Percentiles rank a stretch among this genome's conserved stretches.
Evolutionary conservation across 495 filamentous ascomycete species (phyloP).

Genomic region (Talaromyces trachyspermus): DNA sequence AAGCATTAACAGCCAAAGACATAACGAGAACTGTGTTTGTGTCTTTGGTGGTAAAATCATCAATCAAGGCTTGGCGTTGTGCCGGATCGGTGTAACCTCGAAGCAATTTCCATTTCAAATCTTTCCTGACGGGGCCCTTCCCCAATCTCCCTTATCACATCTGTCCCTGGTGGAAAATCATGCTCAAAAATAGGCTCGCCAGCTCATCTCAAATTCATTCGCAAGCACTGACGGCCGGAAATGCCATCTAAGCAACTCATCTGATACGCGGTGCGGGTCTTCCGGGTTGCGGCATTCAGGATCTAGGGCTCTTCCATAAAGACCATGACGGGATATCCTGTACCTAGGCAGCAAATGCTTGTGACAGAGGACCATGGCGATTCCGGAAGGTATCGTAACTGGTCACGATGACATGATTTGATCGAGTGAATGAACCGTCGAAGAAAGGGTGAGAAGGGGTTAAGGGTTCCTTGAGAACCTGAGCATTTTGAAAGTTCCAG

Average conservation of each 20-base stretch:
- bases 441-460: background rate
- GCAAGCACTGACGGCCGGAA: slow-evolving; percentile 32
- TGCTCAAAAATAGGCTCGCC: slow-evolving; percentile 32
- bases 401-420: background rate
- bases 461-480: background rate
- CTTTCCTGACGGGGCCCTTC: slow-evolving; percentile 24
- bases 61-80: too few relatives aligned
- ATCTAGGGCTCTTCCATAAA: slow-evolving; percentile 27
- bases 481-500: background rate
- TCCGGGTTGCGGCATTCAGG: slow-evolving; percentile 18
- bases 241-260: slow-evolving; percentile 34
- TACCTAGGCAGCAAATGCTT: too few relatives aligned
- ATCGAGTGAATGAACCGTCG: background rate
- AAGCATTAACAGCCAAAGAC: background rate
- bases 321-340: too few relatives aligned
- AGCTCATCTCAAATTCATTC: slow-evolving; percentile 27
- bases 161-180: slow-evolving; percentile 33
- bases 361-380: background rate
- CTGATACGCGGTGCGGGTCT: slow-evolving; percentile 24
- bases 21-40: background rate
- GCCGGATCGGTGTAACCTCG: slow-evolving; percentile 13
- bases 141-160: slow-evolving; percentile 29
- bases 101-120: slow-evolving; percentile 31
- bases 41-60: too few relatives aligned
- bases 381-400: background rate